A percentile compares a stretch with the other conserved stretches of the same genome.
Evolutionary conservation across 2,329 filamentous ascomycete species (phyloP).

Genomic region (Sporothrix globosa): DNA sequence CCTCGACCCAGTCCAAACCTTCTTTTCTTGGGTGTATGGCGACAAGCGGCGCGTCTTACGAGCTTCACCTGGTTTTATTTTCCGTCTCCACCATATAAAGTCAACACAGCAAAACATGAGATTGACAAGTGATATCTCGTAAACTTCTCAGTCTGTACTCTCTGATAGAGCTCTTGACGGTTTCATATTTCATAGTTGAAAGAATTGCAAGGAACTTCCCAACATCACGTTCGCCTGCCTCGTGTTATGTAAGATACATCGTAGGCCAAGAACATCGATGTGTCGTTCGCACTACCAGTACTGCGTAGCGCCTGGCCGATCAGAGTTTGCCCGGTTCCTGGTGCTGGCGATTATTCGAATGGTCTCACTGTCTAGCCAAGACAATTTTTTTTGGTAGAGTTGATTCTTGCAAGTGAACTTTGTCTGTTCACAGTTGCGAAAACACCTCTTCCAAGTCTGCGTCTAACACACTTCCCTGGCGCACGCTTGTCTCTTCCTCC

Average conservation of each 20-base stretch:
- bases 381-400: no score
- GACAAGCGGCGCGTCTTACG: not conserved
- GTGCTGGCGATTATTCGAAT: slow-evolving; percentile 13
- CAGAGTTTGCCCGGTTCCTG: not conserved
- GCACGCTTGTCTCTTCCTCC: slow-evolving; percentile 30
- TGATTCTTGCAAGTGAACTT: no score
- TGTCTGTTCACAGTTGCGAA: no score
- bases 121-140: not conserved
- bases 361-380: not conserved
- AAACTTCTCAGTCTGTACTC: not conserved
- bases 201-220: not conserved
- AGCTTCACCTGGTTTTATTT: not conserved
- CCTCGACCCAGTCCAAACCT: not conserved
- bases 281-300: not conserved
- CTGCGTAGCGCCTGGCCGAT: not conserved
- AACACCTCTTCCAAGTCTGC: not conserved
- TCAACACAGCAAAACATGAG: not conserved
- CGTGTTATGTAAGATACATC: no score
- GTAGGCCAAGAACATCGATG: not conserved
- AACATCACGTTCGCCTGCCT: not conserved
- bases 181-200: not conserved
- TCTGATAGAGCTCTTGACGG: not conserved
- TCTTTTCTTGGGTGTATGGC: slow-evolving; percentile 2
- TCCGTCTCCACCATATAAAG: not conserved
- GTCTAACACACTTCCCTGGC: slow-evolving; percentile 5